phyloP scores from a whole-genome alignment of 805 yeast genomes.

The Nakazawaea wickerhamii region DNA sequence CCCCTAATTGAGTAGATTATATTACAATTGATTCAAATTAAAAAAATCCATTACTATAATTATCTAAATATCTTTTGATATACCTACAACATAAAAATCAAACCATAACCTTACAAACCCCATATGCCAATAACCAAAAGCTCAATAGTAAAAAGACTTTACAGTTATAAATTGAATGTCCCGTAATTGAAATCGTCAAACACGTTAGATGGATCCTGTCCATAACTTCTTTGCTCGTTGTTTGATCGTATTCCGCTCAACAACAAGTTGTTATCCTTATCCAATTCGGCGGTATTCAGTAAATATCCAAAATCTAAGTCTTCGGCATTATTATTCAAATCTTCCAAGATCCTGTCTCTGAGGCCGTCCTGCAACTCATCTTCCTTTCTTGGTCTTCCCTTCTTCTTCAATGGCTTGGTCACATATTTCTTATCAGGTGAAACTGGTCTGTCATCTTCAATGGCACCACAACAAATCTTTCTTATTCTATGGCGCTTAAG shows the following conservation, averaged over 20 bases:
- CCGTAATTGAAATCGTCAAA: conserved; percentile 4
- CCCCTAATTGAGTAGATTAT: neutral
- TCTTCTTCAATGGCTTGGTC: conserved; percentile 27
- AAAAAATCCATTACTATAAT: neutral
- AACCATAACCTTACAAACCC: neutral
- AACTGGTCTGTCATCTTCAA: conserved; percentile 30
- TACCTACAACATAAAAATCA: neutral
- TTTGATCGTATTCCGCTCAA: neutral
- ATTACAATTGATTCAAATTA: no score
- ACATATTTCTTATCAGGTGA: conserved; percentile 17
- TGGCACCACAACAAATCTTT: conserved; percentile 78
- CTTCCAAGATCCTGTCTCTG: conserved; percentile 9
- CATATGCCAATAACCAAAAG: neutral
- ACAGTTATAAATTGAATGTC: neutral
- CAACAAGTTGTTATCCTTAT: neutral
- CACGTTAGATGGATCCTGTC: neutral
- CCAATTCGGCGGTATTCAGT: neutral
- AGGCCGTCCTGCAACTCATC: conserved; percentile 10
- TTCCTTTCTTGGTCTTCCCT: conserved; percentile 31
- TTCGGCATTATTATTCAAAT: conserved; percentile 3
- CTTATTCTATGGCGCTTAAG: conserved; percentile 73
- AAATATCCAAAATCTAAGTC: conserved; percentile 1
- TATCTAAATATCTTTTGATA: neutral
- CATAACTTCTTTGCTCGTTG: neutral
- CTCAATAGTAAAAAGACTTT: neutral